Percentiles rank a stretch among this genome's conserved stretches.
Conservation (phyloP, 2,329 filamentous ascomycete species). For the Endothia cerciana region DNA sequence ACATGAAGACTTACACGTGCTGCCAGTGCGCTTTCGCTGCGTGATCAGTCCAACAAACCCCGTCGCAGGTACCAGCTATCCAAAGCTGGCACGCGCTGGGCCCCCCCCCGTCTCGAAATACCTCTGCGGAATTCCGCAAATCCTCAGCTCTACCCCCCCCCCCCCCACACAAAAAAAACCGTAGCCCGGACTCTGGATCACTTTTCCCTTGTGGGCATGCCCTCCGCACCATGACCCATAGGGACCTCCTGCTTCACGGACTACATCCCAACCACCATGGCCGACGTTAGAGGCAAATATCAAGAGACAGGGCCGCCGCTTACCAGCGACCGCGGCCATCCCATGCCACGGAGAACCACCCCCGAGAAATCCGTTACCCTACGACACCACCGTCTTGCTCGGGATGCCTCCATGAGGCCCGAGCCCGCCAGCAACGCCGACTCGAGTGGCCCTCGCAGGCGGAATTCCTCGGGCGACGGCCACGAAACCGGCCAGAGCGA, state of each 20-base stretch:
- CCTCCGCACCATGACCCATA: slow-evolving; percentile 29
- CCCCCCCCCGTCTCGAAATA: background rate
- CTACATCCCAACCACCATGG: slow-evolving; percentile 35
- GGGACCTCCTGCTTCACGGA: background rate
- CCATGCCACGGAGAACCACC: slow-evolving; percentile 48
- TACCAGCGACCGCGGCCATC: slow-evolving; percentile 40
- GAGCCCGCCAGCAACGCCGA: slow-evolving; percentile 24
- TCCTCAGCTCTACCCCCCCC: background rate
- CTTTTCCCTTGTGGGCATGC: slow-evolving; percentile 6
- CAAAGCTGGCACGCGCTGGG: no score
- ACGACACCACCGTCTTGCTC: slow-evolving; percentile 49
- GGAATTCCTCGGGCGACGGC: slow-evolving; percentile 55
- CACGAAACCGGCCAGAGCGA: slow-evolving; percentile 54
- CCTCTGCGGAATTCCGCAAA: background rate
- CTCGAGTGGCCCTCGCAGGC: slow-evolving; percentile 33
- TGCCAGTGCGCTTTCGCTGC: background rate
- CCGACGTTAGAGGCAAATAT: slow-evolving; percentile 33
- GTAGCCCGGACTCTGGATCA: background rate
- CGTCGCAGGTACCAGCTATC: background rate
- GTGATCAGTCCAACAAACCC: background rate
- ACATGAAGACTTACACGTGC: background rate
- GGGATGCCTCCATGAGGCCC: slow-evolving; percentile 42
- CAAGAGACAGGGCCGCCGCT: slow-evolving; percentile 34
- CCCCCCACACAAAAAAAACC: no score
- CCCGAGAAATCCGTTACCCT: slow-evolving; percentile 53